A percentile compares a stretch with the other conserved stretches of the same genome.
Conservation (phyloP, 2,329 filamentous ascomycete genomes). For the Cercospora sojina region DNA sequence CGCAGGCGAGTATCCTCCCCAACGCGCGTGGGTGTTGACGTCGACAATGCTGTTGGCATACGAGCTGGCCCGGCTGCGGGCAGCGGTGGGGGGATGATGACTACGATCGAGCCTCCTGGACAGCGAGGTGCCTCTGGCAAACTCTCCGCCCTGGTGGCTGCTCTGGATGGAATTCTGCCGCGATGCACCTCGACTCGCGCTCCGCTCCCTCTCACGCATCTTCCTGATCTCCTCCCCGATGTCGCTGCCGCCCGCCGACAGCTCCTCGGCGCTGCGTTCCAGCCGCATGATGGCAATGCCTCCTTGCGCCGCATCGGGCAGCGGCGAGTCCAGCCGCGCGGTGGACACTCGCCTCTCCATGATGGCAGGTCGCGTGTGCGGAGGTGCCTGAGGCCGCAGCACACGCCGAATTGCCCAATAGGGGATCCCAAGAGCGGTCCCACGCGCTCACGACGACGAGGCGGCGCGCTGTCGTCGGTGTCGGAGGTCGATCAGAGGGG, state of each 20-base stretch:
- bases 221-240: slow-evolving; percentile 76
- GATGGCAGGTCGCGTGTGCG: neutral
- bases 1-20: slow-evolving; percentile 62
- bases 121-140: slow-evolving; percentile 7
- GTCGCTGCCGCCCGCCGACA: slow-evolving; percentile 67
- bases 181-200: slow-evolving; percentile 25
- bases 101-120: slow-evolving; percentile 8
- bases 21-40: slow-evolving; percentile 64
- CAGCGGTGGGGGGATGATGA: slow-evolving; percentile 10
- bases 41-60: slow-evolving; percentile 59
- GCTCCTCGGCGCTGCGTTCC: slow-evolving; percentile 71
- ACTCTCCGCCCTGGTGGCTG: slow-evolving; percentile 17
- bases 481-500: neutral
- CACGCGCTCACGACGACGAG: neutral
- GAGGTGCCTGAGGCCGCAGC: neutral
- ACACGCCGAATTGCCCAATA: slow-evolving; percentile 1
- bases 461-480: neutral
- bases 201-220: slow-evolving; percentile 56
- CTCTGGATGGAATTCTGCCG: slow-evolving; percentile 30
- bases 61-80: slow-evolving; percentile 59
- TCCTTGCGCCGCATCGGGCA: slow-evolving; percentile 11
- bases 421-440: neutral
- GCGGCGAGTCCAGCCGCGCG: slow-evolving; percentile 4
- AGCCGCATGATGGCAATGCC: slow-evolving; percentile 65
- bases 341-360: slow-evolving; percentile 14